Evolutionary conservation across 108 stramenopile genomes (phyloP).

Genomic region (Aureococcus anophagefferens): DNA sequence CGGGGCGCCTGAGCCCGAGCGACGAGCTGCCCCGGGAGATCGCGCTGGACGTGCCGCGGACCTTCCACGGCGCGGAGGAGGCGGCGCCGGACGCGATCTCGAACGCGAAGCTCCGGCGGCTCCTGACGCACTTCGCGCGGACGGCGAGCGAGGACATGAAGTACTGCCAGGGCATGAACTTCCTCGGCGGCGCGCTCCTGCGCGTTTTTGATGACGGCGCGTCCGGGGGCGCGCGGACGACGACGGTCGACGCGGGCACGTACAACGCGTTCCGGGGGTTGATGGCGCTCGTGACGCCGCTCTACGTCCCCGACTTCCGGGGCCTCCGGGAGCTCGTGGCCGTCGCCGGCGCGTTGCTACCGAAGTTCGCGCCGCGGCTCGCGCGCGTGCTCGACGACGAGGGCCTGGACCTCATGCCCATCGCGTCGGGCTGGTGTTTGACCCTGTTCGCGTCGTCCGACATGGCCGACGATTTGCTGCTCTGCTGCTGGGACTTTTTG

Average conservation of each 20-base stretch:
- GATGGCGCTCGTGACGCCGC: not conserved
- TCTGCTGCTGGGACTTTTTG: not conserved
- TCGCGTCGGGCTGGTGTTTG: not conserved
- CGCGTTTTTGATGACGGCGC: not conserved
- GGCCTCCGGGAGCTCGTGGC: not conserved
- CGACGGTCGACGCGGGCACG: not conserved
- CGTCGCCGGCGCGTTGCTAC: not conserved
- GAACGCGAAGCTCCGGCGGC: not conserved
- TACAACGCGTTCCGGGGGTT: not conserved
- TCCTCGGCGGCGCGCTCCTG: slow-evolving; percentile 21
- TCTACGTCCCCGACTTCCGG: not conserved
- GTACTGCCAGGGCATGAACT: slow-evolving; percentile 41
- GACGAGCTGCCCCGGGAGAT: not conserved
- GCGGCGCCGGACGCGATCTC: not conserved
- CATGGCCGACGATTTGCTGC: not conserved
- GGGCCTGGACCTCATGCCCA: not conserved
- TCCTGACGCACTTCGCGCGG: not conserved
- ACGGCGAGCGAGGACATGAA: slow-evolving; percentile 4
- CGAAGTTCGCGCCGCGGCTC: not conserved
- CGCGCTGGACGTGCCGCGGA: not conserved
- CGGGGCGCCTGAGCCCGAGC: not conserved
- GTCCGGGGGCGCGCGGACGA: not conserved
- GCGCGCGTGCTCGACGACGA: not conserved
- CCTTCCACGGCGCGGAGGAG: not conserved
- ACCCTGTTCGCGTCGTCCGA: not conserved